phyloP scores from a whole-genome alignment of 495 filamentous ascomycete genomes.

The Peziza echinospora region DNA sequence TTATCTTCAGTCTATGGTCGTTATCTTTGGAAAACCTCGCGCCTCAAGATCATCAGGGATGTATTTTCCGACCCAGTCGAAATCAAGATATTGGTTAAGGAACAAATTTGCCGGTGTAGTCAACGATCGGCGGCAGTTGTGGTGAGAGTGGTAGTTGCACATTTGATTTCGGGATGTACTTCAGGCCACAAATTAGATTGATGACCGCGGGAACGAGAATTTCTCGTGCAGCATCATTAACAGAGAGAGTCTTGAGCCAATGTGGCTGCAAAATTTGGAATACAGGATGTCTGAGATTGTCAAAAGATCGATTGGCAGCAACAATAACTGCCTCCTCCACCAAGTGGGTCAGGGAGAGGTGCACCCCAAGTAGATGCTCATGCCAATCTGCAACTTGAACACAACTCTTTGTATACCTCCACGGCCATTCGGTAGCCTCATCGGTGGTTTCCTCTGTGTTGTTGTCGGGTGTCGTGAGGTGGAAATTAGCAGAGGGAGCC shows the following conservation, averaged over 20 bases:
- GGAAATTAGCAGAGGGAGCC: too few relatives aligned
- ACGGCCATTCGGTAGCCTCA: slow-evolving; percentile 28
- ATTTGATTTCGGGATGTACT: too few relatives aligned
- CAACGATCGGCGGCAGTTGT: too few relatives aligned
- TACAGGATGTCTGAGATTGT: slow-evolving; percentile 23
- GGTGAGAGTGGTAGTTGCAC: too few relatives aligned
- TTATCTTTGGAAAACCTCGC: slow-evolving; percentile 27
- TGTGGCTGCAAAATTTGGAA: slow-evolving; percentile 25
- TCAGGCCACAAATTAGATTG: slow-evolving; percentile 22
- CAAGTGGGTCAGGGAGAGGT: slow-evolving; percentile 27
- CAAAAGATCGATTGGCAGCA: slow-evolving; percentile 23
- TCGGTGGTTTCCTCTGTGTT: neutral
- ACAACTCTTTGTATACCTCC: slow-evolving; percentile 32
- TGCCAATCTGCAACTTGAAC: slow-evolving; percentile 29
- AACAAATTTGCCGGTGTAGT: slow-evolving; percentile 19
- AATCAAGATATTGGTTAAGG: slow-evolving; percentile 21
- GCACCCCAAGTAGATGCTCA: slow-evolving; percentile 26
- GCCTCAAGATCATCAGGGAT: slow-evolving; percentile 25
- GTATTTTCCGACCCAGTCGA: slow-evolving; percentile 24
- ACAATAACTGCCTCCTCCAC: slow-evolving; percentile 30
- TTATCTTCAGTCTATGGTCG: too few relatives aligned
- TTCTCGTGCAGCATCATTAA: slow-evolving; percentile 28
- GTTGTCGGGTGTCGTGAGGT: neutral
- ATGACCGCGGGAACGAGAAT: slow-evolving; percentile 26
- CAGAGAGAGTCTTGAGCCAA: slow-evolving; percentile 29